Evolutionary conservation across 179 eudicot species (phyloP), one percentile per base, ranked within the genome.

Genomic region (Beta lomatogona): DNA sequence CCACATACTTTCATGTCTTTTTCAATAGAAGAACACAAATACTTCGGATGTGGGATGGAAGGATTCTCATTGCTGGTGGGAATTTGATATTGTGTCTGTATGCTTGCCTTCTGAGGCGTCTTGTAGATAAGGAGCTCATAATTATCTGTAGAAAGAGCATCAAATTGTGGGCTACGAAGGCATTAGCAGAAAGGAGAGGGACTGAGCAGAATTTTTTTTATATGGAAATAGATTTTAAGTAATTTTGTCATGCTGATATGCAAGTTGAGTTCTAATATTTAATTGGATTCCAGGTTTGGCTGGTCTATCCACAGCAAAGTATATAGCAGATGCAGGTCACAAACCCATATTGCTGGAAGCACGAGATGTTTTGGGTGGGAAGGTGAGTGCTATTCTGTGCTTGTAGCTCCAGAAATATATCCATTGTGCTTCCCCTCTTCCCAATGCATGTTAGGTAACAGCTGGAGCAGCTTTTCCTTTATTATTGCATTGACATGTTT

Each of bases 311-410:
- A 97, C 99, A 28, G 99, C 99, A 79, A 97, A 97, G 85, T 94
- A 97, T 86, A 77, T 97, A 82, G 99, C 97, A 76, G 99, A 97
- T 89, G 98, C 99, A 53, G 99, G 98, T 73, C 98, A 97, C 83
- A 94, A 87, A 78, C 99, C 99, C 44, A 89, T 97, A 83, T 90
- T 97, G 82, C 75, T 97, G 85, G 99, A 97, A 88, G 97, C 90
- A 70, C 89, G 99, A 83, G 94, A 94, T 88, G 97, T 97, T 84
- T 87, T 97, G 59, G 99, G 99, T 73, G 99, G 99, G 85, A 97
- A 97, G 97, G 99, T 97, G 63, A 61, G 80, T 76, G 28, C 60
- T 75, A 54, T 59, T 76, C 41, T 73, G 5, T 63, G 65, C 72
- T 11, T 78, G 44, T 73, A 53, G 12, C 36, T 57, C 58, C 14